Evolutionary conservation across 331 rosid genomes (phyloP).

Genomic region (Malus hybrid): DNA sequence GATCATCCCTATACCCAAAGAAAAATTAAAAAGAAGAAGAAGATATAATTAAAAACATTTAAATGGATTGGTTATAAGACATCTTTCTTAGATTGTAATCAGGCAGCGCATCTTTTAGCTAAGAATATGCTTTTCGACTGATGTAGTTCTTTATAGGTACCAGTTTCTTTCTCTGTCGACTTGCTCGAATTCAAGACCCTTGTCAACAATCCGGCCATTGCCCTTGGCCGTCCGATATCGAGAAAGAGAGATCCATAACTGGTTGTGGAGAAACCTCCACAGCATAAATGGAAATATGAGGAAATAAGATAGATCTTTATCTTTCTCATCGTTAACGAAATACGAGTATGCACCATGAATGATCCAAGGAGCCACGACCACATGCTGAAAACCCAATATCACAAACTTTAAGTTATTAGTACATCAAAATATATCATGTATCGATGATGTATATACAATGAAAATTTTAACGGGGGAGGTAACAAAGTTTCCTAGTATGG

Average conservation of each 20-base stretch:
- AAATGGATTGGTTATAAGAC: background rate
- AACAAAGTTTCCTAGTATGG: background rate
- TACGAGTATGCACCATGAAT: constrained; percentile 24
- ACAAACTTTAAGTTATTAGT: background rate
- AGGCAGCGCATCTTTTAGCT: background rate
- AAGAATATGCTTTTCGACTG: background rate
- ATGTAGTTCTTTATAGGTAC: constrained; percentile 2
- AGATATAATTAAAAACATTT: background rate
- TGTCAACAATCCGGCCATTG: constrained; percentile 34
- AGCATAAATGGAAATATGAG: constrained; percentile 28
- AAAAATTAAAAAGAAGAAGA: background rate
- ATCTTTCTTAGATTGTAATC: background rate
- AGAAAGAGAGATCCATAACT: constrained; percentile 45
- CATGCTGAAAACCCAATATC: constrained; percentile 21
- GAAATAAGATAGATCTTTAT: constrained; percentile 8
- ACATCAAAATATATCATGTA: background rate
- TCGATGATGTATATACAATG: background rate
- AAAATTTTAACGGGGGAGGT: background rate
- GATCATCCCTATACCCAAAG: constrained; percentile 23
- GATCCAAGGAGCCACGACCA: constrained; percentile 37
- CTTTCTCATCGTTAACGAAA: background rate
- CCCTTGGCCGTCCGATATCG: constrained; percentile 41
- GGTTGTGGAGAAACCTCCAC: constrained; percentile 41
- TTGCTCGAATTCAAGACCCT: constrained; percentile 45
- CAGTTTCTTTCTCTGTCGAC: constrained; percentile 50